A percentile compares a stretch with the other conserved stretches of the same genome.
phyloP scores from a whole-genome alignment of 2,329 filamentous ascomycete species.

The Colletotrichum lupini region DNA sequence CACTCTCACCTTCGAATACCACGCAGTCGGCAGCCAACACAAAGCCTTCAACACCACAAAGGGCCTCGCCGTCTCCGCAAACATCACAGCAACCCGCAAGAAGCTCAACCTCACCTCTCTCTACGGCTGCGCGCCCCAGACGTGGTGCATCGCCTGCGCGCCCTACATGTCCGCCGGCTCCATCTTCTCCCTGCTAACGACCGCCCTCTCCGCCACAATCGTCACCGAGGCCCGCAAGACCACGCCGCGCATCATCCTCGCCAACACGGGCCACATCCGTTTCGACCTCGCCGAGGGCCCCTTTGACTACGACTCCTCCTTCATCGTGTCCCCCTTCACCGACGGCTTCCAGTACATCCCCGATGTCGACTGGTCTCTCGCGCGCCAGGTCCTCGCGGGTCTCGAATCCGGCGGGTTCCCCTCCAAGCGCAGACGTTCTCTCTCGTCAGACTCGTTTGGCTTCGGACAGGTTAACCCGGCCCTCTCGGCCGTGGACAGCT shows the following conservation, averaged over 20 bases:
- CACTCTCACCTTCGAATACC: constrained; percentile 65
- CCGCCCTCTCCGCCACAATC: constrained; percentile 46
- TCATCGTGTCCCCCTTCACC: constrained; percentile 66
- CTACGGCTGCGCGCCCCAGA: constrained; percentile 70
- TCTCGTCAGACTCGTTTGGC: background rate
- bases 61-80: constrained; percentile 57
- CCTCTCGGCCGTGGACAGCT: background rate
- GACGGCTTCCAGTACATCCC: constrained; percentile 65
- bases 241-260: constrained; percentile 63
- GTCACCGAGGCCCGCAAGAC: constrained; percentile 58
- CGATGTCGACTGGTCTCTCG: constrained; percentile 57
- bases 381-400: background rate
- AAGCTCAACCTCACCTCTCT: constrained; percentile 65
- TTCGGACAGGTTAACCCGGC: background rate
- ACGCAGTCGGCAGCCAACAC: constrained; percentile 61
- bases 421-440: constrained; percentile 4
- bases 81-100: constrained; percentile 62
- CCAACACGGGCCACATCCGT: constrained; percentile 70
- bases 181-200: constrained; percentile 3
- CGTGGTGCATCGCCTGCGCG: constrained; percentile 68
- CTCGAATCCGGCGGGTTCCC: constrained; percentile 12
- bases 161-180: constrained; percentile 53
- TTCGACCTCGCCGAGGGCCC: constrained; percentile 73
- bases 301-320: constrained; percentile 65
- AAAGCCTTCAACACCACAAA: constrained; percentile 39